Base-by-base conservation (phyloP, 768 basidiomycete species). In the Glaciozyma antarctica region DNA sequence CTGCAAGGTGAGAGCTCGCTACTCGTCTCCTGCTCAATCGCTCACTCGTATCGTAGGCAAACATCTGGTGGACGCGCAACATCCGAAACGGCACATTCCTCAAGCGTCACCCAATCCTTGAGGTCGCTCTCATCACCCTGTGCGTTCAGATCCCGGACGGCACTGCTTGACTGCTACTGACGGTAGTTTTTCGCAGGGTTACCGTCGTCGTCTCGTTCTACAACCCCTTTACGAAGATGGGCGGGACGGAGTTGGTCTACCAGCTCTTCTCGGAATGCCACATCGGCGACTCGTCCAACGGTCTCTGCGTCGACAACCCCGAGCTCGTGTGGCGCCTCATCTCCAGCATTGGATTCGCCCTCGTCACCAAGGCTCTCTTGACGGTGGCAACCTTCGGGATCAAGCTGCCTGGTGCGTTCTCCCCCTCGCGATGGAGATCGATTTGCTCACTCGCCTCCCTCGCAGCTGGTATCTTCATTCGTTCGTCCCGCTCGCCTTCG, bases 391-490 rank as follows among this genome's bases (percentile, higher is more conserved):
- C 94, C 0, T 73, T 72, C 41, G 73, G 73, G 19, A 63, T 67
- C 49, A 77, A 76, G 60, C 58, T 78, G 16, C 76, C 77, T n/a
- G 75, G 74, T 75, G 34, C 61, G 69, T 69, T 5, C 53, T 26
- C 28, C 22, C 9, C 3, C 44, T 48, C 10, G 12, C 9, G 22
- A 3, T 24, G n/a, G 15, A 56, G 30, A 41, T 41, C 43, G 53
- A 34, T 3, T 41, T 12, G 17, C 28, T 48, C 38, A 47, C 51
- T 32, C n/a, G 22, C 34, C 48, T 38, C 61, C 22, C 73, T 90
- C 22, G 88, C 88, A 56, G 91, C 92, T 19, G 94, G 95, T 5
- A 95, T 98, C 70, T 99, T 99, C 77, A 90, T 99, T 48, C 95
- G 58, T 55, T 15, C 30, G 62, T 44, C 13, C 38, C 22, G 10